A percentile compares a stretch with the other conserved stretches of the same genome.
phyloP scores from a whole-genome alignment of 352 stramenopile species.

The Phytophthora hybrid region DNA sequence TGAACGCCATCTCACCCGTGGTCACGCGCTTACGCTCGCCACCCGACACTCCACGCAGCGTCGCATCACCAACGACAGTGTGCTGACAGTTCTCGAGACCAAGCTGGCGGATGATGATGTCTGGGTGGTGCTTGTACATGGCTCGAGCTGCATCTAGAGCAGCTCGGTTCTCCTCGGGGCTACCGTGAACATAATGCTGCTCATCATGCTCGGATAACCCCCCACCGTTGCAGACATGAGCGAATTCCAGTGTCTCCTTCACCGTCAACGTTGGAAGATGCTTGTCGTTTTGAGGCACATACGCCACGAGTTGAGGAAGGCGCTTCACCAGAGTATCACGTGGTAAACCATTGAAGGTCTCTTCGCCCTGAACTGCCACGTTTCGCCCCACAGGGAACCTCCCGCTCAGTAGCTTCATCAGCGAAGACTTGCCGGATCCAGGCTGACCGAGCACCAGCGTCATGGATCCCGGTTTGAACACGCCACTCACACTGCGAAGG shows the following conservation, averaged over 20 bases:
- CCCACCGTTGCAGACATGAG: conserved; percentile 43
- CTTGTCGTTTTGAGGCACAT: conserved; percentile 60
- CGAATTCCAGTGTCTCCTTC: conserved; percentile 62
- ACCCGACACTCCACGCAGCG: conserved; percentile 58
- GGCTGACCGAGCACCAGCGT: conserved; percentile 31
- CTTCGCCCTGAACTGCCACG: conserved; percentile 19
- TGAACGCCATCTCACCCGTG: conserved; percentile 31
- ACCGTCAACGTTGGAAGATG: conserved; percentile 61
- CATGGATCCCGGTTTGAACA: conserved; percentile 35
- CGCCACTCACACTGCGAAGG: conserved; percentile 39
- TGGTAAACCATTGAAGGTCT: conserved; percentile 40
- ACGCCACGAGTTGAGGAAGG: conserved; percentile 39
- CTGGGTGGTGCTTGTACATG: conserved; percentile 34
- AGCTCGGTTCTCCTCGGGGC: conserved; percentile 35
- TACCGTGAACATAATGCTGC: conserved; percentile 35
- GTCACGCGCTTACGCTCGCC: conserved; percentile 63
- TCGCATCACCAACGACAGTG: conserved; percentile 82
- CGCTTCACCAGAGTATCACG: conserved; percentile 8
- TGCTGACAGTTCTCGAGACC: conserved; percentile 35
- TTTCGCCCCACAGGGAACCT: conserved; percentile 33
- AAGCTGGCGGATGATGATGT: conserved; percentile 23
- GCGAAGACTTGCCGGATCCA: conserved; percentile 31
- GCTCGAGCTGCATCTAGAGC: conserved; percentile 18
- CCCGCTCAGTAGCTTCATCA: conserved; percentile 43
- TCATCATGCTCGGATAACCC: conserved; percentile 14